Conservation (phyloP, 78 protist species). For the Acrasis kona region DNA sequence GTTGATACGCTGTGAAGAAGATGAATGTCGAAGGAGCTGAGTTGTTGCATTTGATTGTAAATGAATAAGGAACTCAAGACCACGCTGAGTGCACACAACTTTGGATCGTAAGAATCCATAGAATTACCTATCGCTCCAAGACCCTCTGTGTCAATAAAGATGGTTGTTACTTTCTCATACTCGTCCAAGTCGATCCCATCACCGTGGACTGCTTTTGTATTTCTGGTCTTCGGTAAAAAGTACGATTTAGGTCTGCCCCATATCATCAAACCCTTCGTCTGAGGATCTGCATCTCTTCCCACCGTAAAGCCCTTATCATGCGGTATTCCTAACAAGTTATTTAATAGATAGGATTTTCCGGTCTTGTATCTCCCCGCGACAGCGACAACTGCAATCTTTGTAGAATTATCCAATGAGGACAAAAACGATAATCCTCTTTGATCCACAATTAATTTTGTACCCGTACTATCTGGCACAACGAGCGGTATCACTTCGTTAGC, state of each 20-base stretch:
- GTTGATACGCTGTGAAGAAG: neutral
- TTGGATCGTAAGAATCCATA: neutral
- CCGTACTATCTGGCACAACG: neutral
- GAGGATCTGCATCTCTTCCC: neutral
- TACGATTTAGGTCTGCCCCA: neutral
- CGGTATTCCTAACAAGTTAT: neutral
- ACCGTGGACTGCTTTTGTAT: too few relatives aligned
- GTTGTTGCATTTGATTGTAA: neutral
- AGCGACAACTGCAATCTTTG: neutral
- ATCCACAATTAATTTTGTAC: neutral
- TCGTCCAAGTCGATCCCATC: too few relatives aligned
- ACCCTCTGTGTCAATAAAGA: neutral
- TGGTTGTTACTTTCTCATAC: neutral
- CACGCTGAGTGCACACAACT: neutral
- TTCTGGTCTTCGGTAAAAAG: too few relatives aligned
- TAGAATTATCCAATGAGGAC: neutral
- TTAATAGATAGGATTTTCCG: neutral
- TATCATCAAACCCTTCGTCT: neutral
- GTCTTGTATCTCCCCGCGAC: neutral
- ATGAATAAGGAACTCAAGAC: neutral
- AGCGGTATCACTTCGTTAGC: too few relatives aligned
- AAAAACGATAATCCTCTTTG: neutral
- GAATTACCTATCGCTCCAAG: neutral
- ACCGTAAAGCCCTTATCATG: neutral
- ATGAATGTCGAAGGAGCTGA: neutral